Base-by-base conservation (phyloP, 176 grass and related monocot species). In the Panicum miliaceum region DNA sequence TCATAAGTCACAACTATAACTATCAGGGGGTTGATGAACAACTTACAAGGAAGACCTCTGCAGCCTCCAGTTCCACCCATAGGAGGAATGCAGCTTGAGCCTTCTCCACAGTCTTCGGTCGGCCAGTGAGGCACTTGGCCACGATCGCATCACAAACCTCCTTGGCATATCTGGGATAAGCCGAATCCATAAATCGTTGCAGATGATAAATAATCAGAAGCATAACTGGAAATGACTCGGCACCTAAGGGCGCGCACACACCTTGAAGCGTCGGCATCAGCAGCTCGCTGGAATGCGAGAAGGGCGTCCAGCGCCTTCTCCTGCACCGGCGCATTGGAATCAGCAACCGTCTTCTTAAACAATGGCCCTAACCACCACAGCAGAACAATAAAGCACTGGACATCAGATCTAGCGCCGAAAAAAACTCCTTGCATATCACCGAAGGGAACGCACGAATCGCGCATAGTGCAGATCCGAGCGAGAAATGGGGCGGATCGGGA, bases 41-140 rank as follows among this genome's bases (percentile, higher is more conserved):
- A 84, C 88, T 90, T 92, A 96, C 96, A 81, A 99, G 87, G 53
- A 99, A 99, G 80, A 89, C 96, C 16, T 99, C 96, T 2, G 88
- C 69, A 48, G 96, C 91, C 71, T 99, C 96, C 64, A 99, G 81
- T 88, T 99, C 96, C 63, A 99, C 71, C 96, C 96, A 99, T 51
- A 99, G 87, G 13, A 99, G 87, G 82, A 99, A 99, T 26, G 91
- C 85, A 27, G 85, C 74, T 69, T 99, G 96, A 54, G 96, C 90
- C 86, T 99, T 99, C 91, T 99, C 96, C 0, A 99, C 96, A n/a
- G 96, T 99, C 86, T 99, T 99, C 11, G 93, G 93, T 68, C 96
- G 89, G 23, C 96, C 96, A 77, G 91, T 99, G 86, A 99, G 93
- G 70, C 96, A 99, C 86, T 99, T 99, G 26, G 89, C 93, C 38